phyloP scores from a whole-genome alignment of 2,329 filamentous ascomycete species.

The Aspergillus persii region DNA sequence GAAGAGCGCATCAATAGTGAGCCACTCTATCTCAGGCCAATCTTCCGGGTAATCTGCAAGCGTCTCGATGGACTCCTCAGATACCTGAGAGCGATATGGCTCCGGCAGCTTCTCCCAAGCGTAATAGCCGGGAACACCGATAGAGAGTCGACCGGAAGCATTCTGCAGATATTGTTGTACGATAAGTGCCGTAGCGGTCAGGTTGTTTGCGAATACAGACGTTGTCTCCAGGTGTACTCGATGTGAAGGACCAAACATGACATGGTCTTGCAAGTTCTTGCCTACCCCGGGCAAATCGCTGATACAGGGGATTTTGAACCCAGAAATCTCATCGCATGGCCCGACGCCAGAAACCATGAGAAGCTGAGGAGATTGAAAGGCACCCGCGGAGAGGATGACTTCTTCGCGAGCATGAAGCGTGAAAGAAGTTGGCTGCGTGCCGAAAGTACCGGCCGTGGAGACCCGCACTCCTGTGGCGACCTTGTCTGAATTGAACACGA shows the following conservation, averaged over 20 bases:
- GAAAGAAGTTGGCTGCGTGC: conserved; percentile 12
- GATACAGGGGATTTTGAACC: conserved; percentile 15
- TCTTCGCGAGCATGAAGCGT: conserved; percentile 17
- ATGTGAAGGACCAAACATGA: conserved; percentile 32
- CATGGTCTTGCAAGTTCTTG: conserved; percentile 47
- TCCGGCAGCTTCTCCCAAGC: conserved; percentile 31
- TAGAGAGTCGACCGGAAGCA: conserved; percentile 24
- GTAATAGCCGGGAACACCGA: conserved; percentile 23
- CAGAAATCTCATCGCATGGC: conserved; percentile 18
- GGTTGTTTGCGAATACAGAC: conserved; percentile 21
- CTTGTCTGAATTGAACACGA: conserved; percentile 34
- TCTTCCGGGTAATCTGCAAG: conserved; percentile 26
- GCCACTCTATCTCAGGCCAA: conserved; percentile 35
- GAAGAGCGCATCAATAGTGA: conserved; percentile 16
- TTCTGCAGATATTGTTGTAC: conserved; percentile 24
- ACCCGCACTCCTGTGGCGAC: conserved; percentile 23
- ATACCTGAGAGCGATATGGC: conserved; percentile 19
- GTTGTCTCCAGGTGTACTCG: conserved; percentile 35
- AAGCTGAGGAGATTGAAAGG: conserved; percentile 13
- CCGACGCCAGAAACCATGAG: conserved; percentile 19
- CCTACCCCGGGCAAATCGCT: conserved; percentile 23
- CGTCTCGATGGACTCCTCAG: conserved; percentile 4
- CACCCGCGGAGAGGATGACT: conserved; percentile 16
- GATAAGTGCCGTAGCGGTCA: conserved; percentile 17
- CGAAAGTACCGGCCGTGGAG: conserved; percentile 14